Evolutionary conservation across 2,329 filamentous ascomycete genomes (phyloP).

Genomic region (Fusarium sp.): DNA sequence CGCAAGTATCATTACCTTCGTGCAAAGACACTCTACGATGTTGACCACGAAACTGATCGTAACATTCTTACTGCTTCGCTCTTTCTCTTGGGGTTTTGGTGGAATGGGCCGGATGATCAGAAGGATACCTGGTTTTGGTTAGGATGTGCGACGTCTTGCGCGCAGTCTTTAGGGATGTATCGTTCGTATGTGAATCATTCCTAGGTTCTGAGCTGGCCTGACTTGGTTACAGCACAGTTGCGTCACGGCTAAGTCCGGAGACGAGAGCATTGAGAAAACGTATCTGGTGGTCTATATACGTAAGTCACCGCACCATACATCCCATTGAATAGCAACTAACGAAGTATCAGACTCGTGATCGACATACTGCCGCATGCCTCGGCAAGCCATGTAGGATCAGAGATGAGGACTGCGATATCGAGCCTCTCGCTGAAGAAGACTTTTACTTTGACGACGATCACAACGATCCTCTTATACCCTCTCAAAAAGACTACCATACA

Average conservation of each 20-base stretch:
- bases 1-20: constrained; percentile 32
- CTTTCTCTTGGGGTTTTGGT: constrained; percentile 33
- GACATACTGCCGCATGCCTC: constrained; percentile 30
- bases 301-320: not conserved
- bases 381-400: constrained; percentile 33
- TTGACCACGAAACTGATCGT: constrained; percentile 25
- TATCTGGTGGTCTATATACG: constrained; percentile 40
- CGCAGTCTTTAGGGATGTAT: constrained; percentile 32
- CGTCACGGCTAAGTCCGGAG: not conserved
- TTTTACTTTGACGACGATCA: constrained; percentile 18
- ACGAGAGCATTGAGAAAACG: constrained; percentile 20
- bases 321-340: rapidly evolving
- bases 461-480: not conserved
- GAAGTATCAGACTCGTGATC: constrained; percentile 11
- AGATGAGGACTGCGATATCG: constrained; percentile 37
- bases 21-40: constrained; percentile 28
- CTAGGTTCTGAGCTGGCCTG: rapidly evolving
- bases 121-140: constrained; percentile 38
- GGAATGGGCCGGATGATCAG: constrained; percentile 35
- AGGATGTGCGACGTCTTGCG: constrained; percentile 30
- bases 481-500: constrained; percentile 22
- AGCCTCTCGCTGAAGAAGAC: constrained; percentile 13
- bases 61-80: constrained; percentile 9
- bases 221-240: not conserved
- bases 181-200: constrained; percentile 3